Evolutionary conservation across 139 green algal species (phyloP).

Genomic region (Coelastrella sp.): DNA sequence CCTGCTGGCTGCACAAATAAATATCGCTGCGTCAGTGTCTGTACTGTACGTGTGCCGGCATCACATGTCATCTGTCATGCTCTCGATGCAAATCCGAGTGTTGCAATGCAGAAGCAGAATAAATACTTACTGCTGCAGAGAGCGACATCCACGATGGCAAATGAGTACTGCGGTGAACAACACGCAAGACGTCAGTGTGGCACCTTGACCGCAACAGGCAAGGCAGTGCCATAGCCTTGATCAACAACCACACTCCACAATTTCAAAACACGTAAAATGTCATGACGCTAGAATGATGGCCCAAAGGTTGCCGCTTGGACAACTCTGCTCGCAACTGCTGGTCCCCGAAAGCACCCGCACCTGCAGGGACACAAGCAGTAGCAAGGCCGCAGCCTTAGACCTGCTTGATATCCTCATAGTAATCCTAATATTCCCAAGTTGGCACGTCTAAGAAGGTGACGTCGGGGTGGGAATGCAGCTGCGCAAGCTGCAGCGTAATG

Average conservation of each 20-base stretch:
- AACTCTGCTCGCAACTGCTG: slow-evolving; percentile 25
- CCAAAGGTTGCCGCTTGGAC: background rate
- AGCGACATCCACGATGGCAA: slow-evolving; percentile 26
- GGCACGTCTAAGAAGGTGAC: background rate
- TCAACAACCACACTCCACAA: background rate
- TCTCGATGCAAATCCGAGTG: too few species aligned
- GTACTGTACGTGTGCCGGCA: too few species aligned
- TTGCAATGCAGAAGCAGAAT: too few species aligned
- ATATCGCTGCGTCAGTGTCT: too few species aligned
- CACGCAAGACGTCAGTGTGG: background rate
- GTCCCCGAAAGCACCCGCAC: background rate
- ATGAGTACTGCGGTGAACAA: slow-evolving; percentile 15
- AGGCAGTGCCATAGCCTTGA: too few species aligned
- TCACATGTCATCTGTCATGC: too few species aligned
- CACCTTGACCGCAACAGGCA: background rate
- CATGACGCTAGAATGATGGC: background rate
- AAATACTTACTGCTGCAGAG: slow-evolving; percentile 34
- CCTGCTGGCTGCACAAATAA: too few species aligned
- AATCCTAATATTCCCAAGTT: background rate
- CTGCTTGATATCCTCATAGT: slow-evolving; percentile 37
- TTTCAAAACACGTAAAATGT: too few species aligned
- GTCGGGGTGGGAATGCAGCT: background rate
- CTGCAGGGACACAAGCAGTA: slow-evolving; percentile 37
- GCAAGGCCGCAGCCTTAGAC: slow-evolving; percentile 27
- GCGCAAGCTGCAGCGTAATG: background rate